These are phyloP conservation scores for Globisporangium canariense DNA, from an alignment of 352 stramenopile genomes.

Conservation along the genomic window DNA sequence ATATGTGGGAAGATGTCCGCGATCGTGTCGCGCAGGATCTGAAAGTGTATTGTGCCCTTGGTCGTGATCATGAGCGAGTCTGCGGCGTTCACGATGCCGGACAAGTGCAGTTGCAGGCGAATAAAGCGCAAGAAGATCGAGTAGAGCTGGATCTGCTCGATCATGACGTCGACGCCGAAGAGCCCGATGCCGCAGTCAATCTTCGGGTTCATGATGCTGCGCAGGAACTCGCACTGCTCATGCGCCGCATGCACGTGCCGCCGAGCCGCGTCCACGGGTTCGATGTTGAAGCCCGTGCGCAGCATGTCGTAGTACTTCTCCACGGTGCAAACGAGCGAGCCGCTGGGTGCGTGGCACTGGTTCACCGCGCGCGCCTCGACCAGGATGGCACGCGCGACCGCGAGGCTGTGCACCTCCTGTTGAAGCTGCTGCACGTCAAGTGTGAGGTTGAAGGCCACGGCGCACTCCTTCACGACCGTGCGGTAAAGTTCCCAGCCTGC, in stretches of 20 bases:
- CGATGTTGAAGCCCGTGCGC: conserved; percentile 10
- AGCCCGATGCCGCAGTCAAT: conserved; percentile 25
- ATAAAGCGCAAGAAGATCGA: conserved; percentile 27
- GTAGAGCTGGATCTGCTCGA: conserved; percentile 30
- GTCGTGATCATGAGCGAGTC: conserved; percentile 23
- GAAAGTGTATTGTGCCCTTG: conserved; percentile 19
- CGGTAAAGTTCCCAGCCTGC: conserved; percentile 9
- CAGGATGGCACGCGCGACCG: conserved; percentile 18
- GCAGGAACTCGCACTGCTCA: conserved; percentile 22
- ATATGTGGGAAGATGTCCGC: conserved; percentile 26
- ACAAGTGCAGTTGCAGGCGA: conserved; percentile 20
- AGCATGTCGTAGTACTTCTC: conserved; percentile 13
- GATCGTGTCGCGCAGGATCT: conserved; percentile 29
- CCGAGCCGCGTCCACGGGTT: background rate
- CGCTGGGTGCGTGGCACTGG: conserved; percentile 4
- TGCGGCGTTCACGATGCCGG: conserved; percentile 21
- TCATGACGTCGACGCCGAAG: conserved; percentile 23
- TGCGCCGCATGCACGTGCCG: background rate
- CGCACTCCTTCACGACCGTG: conserved; percentile 18
- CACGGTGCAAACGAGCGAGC: conserved; percentile 12
- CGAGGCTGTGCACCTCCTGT: conserved; percentile 30
- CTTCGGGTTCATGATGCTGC: conserved; percentile 21
- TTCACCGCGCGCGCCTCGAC: conserved; percentile 8
- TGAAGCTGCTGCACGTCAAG: conserved; percentile 24
- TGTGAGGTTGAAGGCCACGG: conserved; percentile 21